These are phyloP conservation scores for Pseudogymnoascus sp. DNA, from an alignment of 2,329 filamentous ascomycete genomes.

Conservation along the genomic window DNA sequence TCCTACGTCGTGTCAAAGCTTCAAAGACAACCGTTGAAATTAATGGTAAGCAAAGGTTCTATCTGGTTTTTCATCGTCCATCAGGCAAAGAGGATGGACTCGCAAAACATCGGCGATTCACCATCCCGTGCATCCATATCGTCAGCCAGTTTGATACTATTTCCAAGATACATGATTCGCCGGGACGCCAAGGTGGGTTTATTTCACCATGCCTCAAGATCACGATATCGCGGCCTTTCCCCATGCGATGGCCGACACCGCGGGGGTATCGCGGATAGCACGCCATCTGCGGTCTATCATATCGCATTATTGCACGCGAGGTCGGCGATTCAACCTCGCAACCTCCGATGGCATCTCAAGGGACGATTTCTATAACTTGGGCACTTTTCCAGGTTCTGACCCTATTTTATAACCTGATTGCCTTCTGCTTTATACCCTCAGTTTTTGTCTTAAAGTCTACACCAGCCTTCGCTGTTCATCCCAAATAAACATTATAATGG, in stretches of 20 bases:
- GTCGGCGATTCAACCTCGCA: background rate
- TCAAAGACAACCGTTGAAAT: background rate
- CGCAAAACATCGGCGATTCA: background rate
- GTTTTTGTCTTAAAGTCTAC: background rate
- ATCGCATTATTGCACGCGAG: background rate
- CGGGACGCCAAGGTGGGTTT: background rate
- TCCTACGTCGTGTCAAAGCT: background rate
- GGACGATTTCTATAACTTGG: background rate
- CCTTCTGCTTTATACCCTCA: background rate
- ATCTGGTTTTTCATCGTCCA: background rate
- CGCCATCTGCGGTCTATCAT: background rate
- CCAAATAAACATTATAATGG: background rate
- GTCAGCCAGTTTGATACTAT: background rate
- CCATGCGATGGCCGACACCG: background rate
- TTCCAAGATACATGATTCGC: background rate
- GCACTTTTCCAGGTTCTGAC: background rate
- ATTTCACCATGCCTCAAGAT: background rate
- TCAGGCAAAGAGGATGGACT: background rate
- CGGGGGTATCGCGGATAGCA: background rate
- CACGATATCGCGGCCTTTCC: background rate
- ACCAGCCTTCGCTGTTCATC: background rate
- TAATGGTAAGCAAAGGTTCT: background rate
- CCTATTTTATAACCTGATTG: background rate
- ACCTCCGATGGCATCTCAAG: background rate
- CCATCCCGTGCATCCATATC: constrained; percentile 2